Evolutionary conservation across 164 flowering plant species (phyloP), one percentile per base, ranked within the genome.

Genomic region (Umbellularia californica): DNA sequence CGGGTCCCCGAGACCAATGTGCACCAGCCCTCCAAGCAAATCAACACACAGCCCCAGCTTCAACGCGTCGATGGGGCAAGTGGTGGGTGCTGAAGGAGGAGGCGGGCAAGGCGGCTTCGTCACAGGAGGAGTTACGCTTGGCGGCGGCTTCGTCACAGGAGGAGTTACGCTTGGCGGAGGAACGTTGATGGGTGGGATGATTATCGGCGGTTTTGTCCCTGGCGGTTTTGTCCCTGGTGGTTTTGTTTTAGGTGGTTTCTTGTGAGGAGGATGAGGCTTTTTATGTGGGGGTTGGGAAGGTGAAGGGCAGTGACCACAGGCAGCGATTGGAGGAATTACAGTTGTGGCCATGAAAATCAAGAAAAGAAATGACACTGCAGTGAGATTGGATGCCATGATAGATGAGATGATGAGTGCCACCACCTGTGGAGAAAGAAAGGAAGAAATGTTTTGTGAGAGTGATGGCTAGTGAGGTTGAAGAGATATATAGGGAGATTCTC

Each of bases 41-140:
- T 94, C 98, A 63, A 92, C 78, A 76, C 98, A 94, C 2, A 85
- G 79, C 75, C 97, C 97, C 72, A 94, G 76, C 75, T 92, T 92
- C n/a, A 94, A 75, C 15, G 92, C 90, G 72, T 94, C 77, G 2
- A 92, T 88, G 0, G 97, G 97, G 72, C 97, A 94, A 0, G 86
- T 75, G 0, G 87, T 23, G 0, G 88, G 85, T 3, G 85, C 47
- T 2, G 92, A 79, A 6, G 79, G 77, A 27, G 76, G 68, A 55
- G 87, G 89, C 14, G 33, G 77, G 23, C 28, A 1, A 7, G 67
- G 67, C 11, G 74, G 74, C 15, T 25, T 17, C 17, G 22, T 60
- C 22, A 79, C 76, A 0, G 85, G 84, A 3, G 82, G 84, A 0
- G 71, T 75, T 9, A 2, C 14, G 7, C 52, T 63, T 50, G 75